Evolutionary conservation across 345 rosid species (phyloP).

Genomic region (Noccaea bulbosa): DNA sequence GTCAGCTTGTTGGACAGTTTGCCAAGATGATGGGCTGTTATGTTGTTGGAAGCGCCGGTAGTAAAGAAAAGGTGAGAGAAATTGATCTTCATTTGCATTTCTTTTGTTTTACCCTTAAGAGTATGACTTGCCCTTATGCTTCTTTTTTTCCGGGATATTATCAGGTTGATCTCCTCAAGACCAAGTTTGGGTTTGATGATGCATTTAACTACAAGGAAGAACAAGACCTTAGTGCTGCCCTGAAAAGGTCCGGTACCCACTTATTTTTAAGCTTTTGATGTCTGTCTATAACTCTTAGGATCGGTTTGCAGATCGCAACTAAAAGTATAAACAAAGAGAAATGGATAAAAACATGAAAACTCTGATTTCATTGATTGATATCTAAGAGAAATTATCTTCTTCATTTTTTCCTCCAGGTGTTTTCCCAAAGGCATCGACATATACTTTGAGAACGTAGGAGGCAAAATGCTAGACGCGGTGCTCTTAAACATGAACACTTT

Average conservation of each 20-base stretch:
- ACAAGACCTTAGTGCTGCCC: slow-evolving; percentile 51
- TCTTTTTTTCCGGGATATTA: not conserved
- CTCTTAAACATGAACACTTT: slow-evolving; percentile 52
- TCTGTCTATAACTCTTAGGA: not conserved
- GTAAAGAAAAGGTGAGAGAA: slow-evolving; percentile 50
- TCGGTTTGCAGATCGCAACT: not conserved
- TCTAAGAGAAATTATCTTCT: not conserved
- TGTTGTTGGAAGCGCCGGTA: slow-evolving; percentile 65
- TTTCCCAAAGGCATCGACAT: slow-evolving; percentile 58
- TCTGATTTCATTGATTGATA: not conserved
- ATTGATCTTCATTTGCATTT: not conserved
- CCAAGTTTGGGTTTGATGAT: slow-evolving; percentile 68
- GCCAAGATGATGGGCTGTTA: slow-evolving; percentile 58
- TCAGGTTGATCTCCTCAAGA: slow-evolving; percentile 67
- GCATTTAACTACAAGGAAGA: slow-evolving; percentile 85
- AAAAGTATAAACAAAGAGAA: slow-evolving; percentile 10
- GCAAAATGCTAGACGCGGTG: slow-evolving; percentile 61
- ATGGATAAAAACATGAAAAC: slow-evolving; percentile 5
- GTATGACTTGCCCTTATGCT: slow-evolving; percentile 14
- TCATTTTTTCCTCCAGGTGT: slow-evolving; percentile 12
- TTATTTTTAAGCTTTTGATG: slow-evolving; percentile 6
- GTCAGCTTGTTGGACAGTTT: slow-evolving; percentile 62
- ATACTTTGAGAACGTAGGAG: slow-evolving; percentile 59
- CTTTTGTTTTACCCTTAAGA: not conserved
- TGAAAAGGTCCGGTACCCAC: slow-evolving; percentile 54